Base-by-base conservation (phyloP, 192 early-diverging fungal genomes). In the Coemansia sp. region DNA sequence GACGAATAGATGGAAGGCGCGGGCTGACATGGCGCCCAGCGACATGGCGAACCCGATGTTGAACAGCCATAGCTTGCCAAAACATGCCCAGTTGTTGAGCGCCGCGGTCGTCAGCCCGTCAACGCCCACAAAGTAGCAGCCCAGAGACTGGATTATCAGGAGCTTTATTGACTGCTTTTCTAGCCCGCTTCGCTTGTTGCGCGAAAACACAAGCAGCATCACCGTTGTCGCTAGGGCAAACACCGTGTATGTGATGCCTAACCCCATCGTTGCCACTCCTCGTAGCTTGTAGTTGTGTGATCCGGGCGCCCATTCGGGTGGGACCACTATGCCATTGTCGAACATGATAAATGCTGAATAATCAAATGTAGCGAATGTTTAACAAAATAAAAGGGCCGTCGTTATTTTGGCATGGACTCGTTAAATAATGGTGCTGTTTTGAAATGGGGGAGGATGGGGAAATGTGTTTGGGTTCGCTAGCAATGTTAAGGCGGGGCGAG, bases 31-130 rank as follows among this genome's bases (percentile, higher is more conserved):
- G 3, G 76, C 76, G 11, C 60, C 53, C 14, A 78, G 56, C 48
- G 67, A 73, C 6, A 78, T 36, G 14, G 72, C 33, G 34, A 81
- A 75, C 2, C 72, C 72, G 0, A 81, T 33, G 63, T 72, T 75
- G 43, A 72, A 71, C 7, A 75, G 61, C 78, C 78, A 81, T 41
- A 81, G 58, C 15, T 67, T 71, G 24, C 51, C 62, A 21, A 75
- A 75, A 33, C 78, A 81, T 16, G 73, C 66, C 69, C 68, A 75
- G 59, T 75, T 53, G 36, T 74, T n/a, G n/a, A n/a, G 67, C 4
- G 67, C 24, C 3, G 72, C 78, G 14, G 69, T 56, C 2, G 64
- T 71, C 0, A 71, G 55, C 3, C 66, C 69, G 26, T 71, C 62
- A 0, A 63, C 45, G 43, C 62, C 72, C 2, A 58, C 63, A 6